Evolutionary conservation across 768 basidiomycete species (phyloP).

Genomic region (Trametes maxima): DNA sequence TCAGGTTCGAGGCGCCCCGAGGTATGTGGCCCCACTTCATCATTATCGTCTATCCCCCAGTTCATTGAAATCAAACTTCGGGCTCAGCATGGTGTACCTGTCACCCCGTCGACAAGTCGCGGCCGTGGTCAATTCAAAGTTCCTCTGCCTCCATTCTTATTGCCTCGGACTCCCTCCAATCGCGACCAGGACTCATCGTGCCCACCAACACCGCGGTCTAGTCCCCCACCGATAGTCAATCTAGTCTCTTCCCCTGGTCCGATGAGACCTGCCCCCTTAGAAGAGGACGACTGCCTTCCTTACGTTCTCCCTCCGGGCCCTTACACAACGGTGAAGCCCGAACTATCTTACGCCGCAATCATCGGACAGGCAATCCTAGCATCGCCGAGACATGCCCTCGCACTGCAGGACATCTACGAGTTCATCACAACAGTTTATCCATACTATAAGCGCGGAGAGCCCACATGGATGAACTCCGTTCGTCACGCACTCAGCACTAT

Average conservation of each 20-base stretch:
- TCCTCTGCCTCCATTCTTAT: constrained; percentile 12
- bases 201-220: constrained; percentile 61
- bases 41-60: neutral
- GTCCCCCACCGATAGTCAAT: constrained; percentile 64
- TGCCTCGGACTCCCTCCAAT: constrained; percentile 25
- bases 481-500: constrained; percentile 96
- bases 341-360: constrained; percentile 90
- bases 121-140: constrained; percentile 21
- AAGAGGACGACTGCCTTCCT: constrained; percentile 67
- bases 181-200: constrained; percentile 45
- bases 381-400: constrained; percentile 79
- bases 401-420: constrained; percentile 94
- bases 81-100: constrained; percentile 13
- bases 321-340: constrained; percentile 78
- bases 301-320: constrained; percentile 84
- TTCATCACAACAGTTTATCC: constrained; percentile 95
- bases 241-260: constrained; percentile 86
- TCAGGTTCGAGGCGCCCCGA: constrained; percentile 22
- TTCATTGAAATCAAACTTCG: constrained; percentile 5
- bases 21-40: constrained; percentile 9
- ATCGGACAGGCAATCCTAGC: constrained; percentile 94
- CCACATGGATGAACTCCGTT: constrained; percentile 98
- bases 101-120: constrained; percentile 17
- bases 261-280: constrained; percentile 61
- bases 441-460: constrained; percentile 88